These are phyloP conservation scores for Schwanniomyces polymorphus DNA, from an alignment of 805 yeast species.

Conservation along the genomic window DNA sequence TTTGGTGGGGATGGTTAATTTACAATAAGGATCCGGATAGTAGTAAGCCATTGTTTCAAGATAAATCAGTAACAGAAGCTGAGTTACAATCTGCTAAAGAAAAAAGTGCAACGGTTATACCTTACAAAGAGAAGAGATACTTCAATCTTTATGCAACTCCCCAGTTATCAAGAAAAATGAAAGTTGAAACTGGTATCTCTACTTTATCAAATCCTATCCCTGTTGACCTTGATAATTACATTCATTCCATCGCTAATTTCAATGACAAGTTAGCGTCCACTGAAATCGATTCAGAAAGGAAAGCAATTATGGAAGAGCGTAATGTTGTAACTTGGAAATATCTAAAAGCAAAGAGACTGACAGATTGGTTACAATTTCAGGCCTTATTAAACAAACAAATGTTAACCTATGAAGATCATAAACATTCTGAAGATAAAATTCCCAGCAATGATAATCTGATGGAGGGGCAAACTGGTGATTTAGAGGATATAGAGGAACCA, in stretches of 20 bases:
- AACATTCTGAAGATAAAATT: background rate
- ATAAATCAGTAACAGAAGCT: slow-evolving; percentile 16
- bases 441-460: background rate
- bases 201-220: slow-evolving; percentile 10
- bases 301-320: slow-evolving; percentile 21
- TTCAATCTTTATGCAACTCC: slow-evolving; percentile 45
- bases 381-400: slow-evolving; percentile 4
- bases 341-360: slow-evolving; percentile 19
- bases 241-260: slow-evolving; percentile 8
- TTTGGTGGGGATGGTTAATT: slow-evolving; percentile 43
- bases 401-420: background rate
- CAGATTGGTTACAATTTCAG: slow-evolving; percentile 28
- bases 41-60: slow-evolving; percentile 26
- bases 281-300: slow-evolving; percentile 5
- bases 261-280: slow-evolving; percentile 9
- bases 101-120: slow-evolving; percentile 18
- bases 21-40: slow-evolving; percentile 34
- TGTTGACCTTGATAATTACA: slow-evolving; percentile 1
- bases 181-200: slow-evolving; percentile 29
- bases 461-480: background rate
- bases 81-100: slow-evolving; percentile 19
- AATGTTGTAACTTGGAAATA: slow-evolving; percentile 35
- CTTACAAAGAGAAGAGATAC: slow-evolving; percentile 33
- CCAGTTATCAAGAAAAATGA: slow-evolving; percentile 41
- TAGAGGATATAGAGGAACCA: background rate